Percentiles rank a stretch among this genome's conserved stretches.
These are phyloP conservation scores for Noccaea bulbosa DNA, from an alignment of 345 rosid species.

Conservation along the genomic window DNA sequence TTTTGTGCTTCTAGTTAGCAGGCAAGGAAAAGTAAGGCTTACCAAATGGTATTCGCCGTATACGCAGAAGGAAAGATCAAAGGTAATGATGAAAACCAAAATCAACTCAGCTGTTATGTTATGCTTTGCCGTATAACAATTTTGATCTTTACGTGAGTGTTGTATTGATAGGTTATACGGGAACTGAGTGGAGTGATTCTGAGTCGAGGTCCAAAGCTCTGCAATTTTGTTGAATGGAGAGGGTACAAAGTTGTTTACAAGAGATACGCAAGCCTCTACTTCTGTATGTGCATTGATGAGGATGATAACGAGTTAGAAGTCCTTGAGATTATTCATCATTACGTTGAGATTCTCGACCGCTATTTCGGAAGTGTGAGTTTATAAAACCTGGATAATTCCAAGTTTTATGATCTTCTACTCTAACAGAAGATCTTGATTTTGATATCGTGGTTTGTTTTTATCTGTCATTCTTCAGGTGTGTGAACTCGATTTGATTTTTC, in stretches of 20 bases:
- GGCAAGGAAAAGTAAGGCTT: slow-evolving; percentile 97
- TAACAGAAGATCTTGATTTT: background rate
- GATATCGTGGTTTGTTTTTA: slow-evolving; percentile 15
- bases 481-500: slow-evolving; percentile 93
- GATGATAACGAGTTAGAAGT: slow-evolving; percentile 90
- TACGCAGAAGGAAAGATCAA: slow-evolving; percentile 86
- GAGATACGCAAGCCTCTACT: slow-evolving; percentile 96
- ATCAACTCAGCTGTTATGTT: background rate
- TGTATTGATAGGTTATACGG: slow-evolving; percentile 64
- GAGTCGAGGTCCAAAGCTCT: slow-evolving; percentile 86
- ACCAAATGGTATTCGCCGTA: slow-evolving; percentile 98
- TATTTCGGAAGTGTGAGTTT: slow-evolving; percentile 94
- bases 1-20: slow-evolving; percentile 89
- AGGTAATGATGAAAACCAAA: slow-evolving; percentile 26
- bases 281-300: slow-evolving; percentile 96
- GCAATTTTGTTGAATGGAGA: slow-evolving; percentile 95
- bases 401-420: background rate
- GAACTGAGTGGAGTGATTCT: slow-evolving; percentile 91
- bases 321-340: slow-evolving; percentile 93
- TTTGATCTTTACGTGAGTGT: background rate
- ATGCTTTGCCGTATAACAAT: background rate
- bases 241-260: slow-evolving; percentile 91
- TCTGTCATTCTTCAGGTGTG: slow-evolving; percentile 63
- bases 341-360: slow-evolving; percentile 90
- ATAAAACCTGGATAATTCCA: too few species aligned